These are phyloP conservation scores for Pseudopithomyces maydicus DNA, from an alignment of 2,329 filamentous ascomycete genomes.

Conservation along the genomic window DNA sequence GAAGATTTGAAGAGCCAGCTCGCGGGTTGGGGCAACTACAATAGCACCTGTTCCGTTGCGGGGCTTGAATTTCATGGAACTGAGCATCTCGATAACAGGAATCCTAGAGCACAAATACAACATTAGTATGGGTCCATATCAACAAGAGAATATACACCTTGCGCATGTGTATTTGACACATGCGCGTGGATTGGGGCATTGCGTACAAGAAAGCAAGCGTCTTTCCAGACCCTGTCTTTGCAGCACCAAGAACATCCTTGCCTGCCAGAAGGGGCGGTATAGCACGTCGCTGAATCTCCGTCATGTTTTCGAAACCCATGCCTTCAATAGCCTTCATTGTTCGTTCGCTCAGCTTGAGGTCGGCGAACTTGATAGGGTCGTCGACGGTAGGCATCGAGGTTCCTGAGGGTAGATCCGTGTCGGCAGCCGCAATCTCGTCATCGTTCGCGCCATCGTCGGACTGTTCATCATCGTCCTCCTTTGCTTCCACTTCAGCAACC, in stretches of 20 bases:
- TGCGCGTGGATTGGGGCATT: background rate
- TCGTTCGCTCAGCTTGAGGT: conserved; percentile 84
- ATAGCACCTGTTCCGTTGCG: conserved; percentile 85
- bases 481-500: conserved; percentile 26
- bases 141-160: too few species aligned
- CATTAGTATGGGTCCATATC: too few species aligned
- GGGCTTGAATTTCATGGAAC: conserved; percentile 89
- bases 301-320: conserved; percentile 97
- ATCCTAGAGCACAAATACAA: conserved; percentile 55
- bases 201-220: conserved; percentile 79
- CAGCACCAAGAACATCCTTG: conserved; percentile 89
- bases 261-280: conserved; percentile 90
- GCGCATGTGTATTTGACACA: too few species aligned
- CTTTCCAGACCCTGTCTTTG: conserved; percentile 96
- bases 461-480: conserved; percentile 38
- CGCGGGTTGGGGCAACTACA: conserved; percentile 89
- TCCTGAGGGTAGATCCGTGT: conserved; percentile 59
- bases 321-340: conserved; percentile 86
- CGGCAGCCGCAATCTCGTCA: conserved; percentile 30
- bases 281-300: conserved; percentile 85
- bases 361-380: conserved; percentile 73
- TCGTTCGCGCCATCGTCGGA: conserved; percentile 26
- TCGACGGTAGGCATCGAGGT: conserved; percentile 64
- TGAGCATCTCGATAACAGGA: conserved; percentile 91
- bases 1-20: conserved; percentile 94